Conservation (phyloP, 345 rosid species). For the Gynandropsis gynandra region DNA sequence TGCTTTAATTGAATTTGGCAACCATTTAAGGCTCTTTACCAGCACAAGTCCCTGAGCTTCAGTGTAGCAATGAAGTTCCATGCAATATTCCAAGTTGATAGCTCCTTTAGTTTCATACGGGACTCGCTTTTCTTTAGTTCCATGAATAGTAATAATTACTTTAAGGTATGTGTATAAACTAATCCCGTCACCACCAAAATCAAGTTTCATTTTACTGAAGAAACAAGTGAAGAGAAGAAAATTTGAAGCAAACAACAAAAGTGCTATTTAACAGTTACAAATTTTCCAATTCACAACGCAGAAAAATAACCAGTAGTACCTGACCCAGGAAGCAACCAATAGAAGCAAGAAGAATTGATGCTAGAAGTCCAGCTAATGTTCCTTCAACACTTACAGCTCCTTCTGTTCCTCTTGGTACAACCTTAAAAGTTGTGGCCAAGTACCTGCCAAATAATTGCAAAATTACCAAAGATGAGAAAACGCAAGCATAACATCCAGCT, state of each 20-base stretch:
- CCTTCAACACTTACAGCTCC: conserved; percentile 97
- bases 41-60: no score
- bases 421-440: conserved; percentile 72
- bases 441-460: conserved; percentile 58
- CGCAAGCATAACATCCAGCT: no score
- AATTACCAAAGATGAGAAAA: not conserved
- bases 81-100: no score
- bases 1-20: no score
- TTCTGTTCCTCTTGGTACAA: conserved; percentile 94
- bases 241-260: no score
- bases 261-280: no score
- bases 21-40: no score
- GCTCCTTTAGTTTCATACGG: not conserved
- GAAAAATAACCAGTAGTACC: conserved; percentile 37
- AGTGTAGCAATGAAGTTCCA: no score
- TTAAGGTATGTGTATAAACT: no score
- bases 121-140: not conserved
- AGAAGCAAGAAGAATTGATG: conserved; percentile 63
- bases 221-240: no score
- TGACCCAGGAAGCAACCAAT: conserved; percentile 55
- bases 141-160: not conserved
- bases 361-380: conserved; percentile 80
- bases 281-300: no score
- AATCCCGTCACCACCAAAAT: conserved; percentile 1
- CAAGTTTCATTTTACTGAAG: not conserved